Base-by-base conservation (phyloP, 1,284 basidiomycete genomes). In the Hypsizygus ulmarius region DNA sequence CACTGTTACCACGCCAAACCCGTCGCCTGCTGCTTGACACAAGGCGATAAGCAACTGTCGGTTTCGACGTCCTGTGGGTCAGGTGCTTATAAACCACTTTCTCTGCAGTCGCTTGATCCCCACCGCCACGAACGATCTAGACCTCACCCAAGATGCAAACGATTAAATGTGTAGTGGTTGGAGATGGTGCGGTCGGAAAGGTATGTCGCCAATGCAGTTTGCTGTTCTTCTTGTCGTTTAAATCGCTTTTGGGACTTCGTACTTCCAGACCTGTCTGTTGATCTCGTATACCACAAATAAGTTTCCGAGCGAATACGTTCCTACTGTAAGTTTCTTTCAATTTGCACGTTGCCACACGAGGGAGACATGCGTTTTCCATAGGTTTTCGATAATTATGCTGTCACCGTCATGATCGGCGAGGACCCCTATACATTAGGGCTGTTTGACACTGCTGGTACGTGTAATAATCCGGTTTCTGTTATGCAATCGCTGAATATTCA, bases 221-320 rank as follows among this genome's bases (percentile, higher is more conserved):
- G 43, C 51, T 21, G 53, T 41, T 46, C n/a, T 41, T 40, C 48
- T 39, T 55, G 21, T 8, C 37, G 14, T 43, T 19, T 55, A 27
- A 47, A 37, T 37, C 27, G 39, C 52, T 34, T 40, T 43, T 19
- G 42, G 42, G 25, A 21, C 41, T 49, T 32, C 39, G 35, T 43
- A 29, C 53, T 27, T 29, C 41, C 38, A 97, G 93, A 99, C 96
- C 43, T 99, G 96, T 80, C 81, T 99, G 59, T 80, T 99, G 73
- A 99, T 99, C 71, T 98, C 96, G 52, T 98, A 99, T 78, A 99
- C 96, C 40, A 99, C 97, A 66, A 99, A 99, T 85, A 93, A 94
- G 71, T 95, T 96, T 72, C 93, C 92, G 39, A 93, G 90, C 70
- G 97, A 99, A 82, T 98, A 99, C 75, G 96, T 99, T 45, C 97